A percentile compares a stretch with the other conserved stretches of the same genome.
These are phyloP conservation scores for Aureobasidium uvarum DNA, from an alignment of 2,329 filamentous ascomycete genomes.

Conservation along the genomic window DNA sequence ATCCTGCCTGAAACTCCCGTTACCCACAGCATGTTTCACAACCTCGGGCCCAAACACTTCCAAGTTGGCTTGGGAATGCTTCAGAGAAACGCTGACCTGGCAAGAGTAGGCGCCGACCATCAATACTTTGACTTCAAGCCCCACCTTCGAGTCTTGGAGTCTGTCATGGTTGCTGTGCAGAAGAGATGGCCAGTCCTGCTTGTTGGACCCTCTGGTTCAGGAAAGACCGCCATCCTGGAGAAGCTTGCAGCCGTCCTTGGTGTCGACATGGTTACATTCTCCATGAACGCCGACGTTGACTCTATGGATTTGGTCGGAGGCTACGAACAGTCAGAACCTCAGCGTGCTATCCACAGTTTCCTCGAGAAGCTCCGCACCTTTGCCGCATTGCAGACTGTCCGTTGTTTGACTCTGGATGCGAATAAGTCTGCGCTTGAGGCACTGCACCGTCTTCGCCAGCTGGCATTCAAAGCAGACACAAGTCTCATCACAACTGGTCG, in stretches of 20 bases:
- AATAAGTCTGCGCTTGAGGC: background rate
- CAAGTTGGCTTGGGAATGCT: slow-evolving; percentile 80
- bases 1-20: slow-evolving; percentile 55
- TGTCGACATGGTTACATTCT: slow-evolving; percentile 73
- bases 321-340: slow-evolving; percentile 88
- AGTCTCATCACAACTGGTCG: slow-evolving; percentile 8
- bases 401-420: background rate
- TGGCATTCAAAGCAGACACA: slow-evolving; percentile 16
- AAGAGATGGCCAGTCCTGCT: slow-evolving; percentile 87
- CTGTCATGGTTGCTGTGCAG: slow-evolving; percentile 80
- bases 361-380: slow-evolving; percentile 48
- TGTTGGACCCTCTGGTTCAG: slow-evolving; percentile 78
- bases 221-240: slow-evolving; percentile 78
- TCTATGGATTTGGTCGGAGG: slow-evolving; percentile 97
- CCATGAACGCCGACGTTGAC: slow-evolving; percentile 92
- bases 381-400: slow-evolving; percentile 1
- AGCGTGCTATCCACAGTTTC: slow-evolving; percentile 66
- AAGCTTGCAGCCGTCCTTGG: slow-evolving; percentile 79
- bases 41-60: slow-evolving; percentile 61
- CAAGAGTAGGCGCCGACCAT: background rate
- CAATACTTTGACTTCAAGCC: slow-evolving; percentile 20
- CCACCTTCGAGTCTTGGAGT: slow-evolving; percentile 74
- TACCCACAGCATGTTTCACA: slow-evolving; percentile 64
- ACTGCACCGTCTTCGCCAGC: slow-evolving; percentile 4
- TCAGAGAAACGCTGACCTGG: slow-evolving; percentile 50